Percentiles rank a stretch among this genome's conserved stretches.
phyloP scores from a whole-genome alignment of 2,329 filamentous ascomycete genomes.

The Colletotrichum sp. region DNA sequence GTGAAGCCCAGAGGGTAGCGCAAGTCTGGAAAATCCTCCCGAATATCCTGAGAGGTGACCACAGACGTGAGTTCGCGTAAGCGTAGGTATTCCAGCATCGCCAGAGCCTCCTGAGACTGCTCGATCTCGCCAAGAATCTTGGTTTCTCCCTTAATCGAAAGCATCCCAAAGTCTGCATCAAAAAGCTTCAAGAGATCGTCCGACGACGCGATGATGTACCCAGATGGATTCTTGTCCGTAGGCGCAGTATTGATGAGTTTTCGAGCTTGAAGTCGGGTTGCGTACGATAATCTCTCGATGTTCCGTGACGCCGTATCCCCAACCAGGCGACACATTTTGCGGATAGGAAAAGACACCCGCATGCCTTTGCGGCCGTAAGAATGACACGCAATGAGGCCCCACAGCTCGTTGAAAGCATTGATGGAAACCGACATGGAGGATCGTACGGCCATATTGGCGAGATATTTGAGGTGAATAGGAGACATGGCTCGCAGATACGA shows the following conservation, averaged over 20 bases:
- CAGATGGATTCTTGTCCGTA: constrained; percentile 81
- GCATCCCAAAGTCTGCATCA: constrained; percentile 83
- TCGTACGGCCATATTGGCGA: constrained; percentile 88
- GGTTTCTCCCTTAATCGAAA: constrained; percentile 87
- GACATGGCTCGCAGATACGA: constrained; percentile 89
- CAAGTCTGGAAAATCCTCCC: constrained; percentile 80
- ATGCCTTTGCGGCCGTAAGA: constrained; percentile 79
- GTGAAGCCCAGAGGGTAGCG: constrained; percentile 81
- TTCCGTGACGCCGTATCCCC: constrained; percentile 87
- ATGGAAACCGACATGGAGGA: constrained; percentile 95
- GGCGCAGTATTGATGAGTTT: constrained; percentile 89
- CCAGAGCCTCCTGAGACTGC: constrained; percentile 82
- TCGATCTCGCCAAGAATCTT: constrained; percentile 80
- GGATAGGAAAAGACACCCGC: constrained; percentile 90
- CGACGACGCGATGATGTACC: constrained; percentile 89
- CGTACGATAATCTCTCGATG: constrained; percentile 86
- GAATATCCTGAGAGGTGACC: constrained; percentile 77
- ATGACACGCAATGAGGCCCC: constrained; percentile 89
- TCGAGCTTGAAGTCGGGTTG: constrained; percentile 81
- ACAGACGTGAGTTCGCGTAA: constrained; percentile 78
- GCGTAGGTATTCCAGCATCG: constrained; percentile 83
- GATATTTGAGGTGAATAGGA: constrained; percentile 86
- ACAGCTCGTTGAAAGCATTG: constrained; percentile 83
- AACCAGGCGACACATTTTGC: constrained; percentile 89
- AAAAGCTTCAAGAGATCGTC: constrained; percentile 86